Evolutionary conservation across 2,329 filamentous ascomycete species (phyloP).

Genomic region (Laburnicola sp.): DNA sequence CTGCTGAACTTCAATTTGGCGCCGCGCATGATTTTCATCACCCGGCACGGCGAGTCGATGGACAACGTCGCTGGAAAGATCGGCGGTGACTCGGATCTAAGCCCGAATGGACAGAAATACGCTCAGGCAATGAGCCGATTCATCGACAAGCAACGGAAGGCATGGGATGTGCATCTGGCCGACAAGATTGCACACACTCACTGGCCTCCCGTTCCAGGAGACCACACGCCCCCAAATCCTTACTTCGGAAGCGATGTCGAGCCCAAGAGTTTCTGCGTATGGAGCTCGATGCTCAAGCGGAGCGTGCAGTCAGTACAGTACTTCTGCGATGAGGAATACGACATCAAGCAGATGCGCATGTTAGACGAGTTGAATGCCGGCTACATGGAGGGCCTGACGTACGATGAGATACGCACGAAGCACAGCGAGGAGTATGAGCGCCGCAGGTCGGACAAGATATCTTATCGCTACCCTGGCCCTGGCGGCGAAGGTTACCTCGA

Average conservation of each 20-base stretch:
- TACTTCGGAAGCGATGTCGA: slow-evolving; percentile 60
- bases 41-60: slow-evolving; percentile 84
- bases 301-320: slow-evolving; percentile 84
- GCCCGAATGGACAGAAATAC: slow-evolving; percentile 77
- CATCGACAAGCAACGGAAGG: slow-evolving; percentile 75
- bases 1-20: slow-evolving; percentile 96
- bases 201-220: slow-evolving; percentile 88
- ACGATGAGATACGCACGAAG: slow-evolving; percentile 80
- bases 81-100: slow-evolving; percentile 85
- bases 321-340: slow-evolving; percentile 91
- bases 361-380: slow-evolving; percentile 95
- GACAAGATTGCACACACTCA: slow-evolving; percentile 74
- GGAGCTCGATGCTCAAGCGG: slow-evolving; percentile 95
- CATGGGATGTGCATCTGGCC: slow-evolving; percentile 82
- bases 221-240: slow-evolving; percentile 92
- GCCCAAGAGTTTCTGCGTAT: slow-evolving; percentile 93
- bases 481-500: slow-evolving; percentile 96
- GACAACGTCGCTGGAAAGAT: slow-evolving; percentile 89
- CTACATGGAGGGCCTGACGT: slow-evolving; percentile 91
- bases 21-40: slow-evolving; percentile 97
- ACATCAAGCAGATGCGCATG: slow-evolving; percentile 97
- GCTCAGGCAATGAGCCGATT: slow-evolving; percentile 79
- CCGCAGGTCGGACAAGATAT: slow-evolving; percentile 82
- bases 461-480: slow-evolving; percentile 94
- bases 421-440: slow-evolving; percentile 80